Evolutionary conservation across 768 basidiomycete species (phyloP).

Genomic region (Leccinum boreale): DNA sequence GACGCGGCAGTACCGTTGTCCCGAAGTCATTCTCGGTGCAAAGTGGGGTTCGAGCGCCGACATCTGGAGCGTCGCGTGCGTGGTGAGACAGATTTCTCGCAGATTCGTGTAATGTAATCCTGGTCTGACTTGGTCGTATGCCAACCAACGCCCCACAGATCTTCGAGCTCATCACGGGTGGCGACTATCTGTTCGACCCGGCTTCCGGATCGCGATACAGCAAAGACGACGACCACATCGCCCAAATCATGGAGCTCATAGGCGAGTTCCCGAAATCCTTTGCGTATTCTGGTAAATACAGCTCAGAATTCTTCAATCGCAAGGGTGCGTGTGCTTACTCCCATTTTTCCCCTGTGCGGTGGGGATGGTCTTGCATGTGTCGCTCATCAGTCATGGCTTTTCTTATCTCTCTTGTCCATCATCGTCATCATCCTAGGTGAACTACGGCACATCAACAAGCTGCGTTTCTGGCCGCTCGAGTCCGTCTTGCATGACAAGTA

Average conservation of each 20-base stretch:
- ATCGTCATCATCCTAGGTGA: conserved; percentile 47
- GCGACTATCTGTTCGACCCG: conserved; percentile 98
- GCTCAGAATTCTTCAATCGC: conserved; percentile 93
- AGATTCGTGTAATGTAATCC: not conserved
- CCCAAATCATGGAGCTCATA: conserved; percentile 95
- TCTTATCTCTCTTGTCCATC: not conserved
- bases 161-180: conserved; percentile 94
- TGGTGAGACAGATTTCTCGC: conserved; percentile 51
- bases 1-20: conserved; percentile 95
- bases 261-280: conserved; percentile 84
- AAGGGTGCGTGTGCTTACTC: conserved; percentile 56
- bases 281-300: conserved; percentile 90
- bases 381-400: conserved; percentile 6
- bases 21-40: conserved; percentile 94
- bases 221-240: conserved; percentile 97
- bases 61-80: conserved; percentile 94
- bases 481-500: conserved; percentile 92
- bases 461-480: conserved; percentile 87
- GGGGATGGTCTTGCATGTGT: not conserved
- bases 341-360: not conserved
- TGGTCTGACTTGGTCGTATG: not conserved
- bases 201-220: conserved; percentile 92
- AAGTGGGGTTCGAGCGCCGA: conserved; percentile 96
- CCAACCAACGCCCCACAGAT: conserved; percentile 43
- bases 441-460: conserved; percentile 89